Conservation (phyloP, 371 early-diverging fungal species). For the Mucor circinelloides region DNA sequence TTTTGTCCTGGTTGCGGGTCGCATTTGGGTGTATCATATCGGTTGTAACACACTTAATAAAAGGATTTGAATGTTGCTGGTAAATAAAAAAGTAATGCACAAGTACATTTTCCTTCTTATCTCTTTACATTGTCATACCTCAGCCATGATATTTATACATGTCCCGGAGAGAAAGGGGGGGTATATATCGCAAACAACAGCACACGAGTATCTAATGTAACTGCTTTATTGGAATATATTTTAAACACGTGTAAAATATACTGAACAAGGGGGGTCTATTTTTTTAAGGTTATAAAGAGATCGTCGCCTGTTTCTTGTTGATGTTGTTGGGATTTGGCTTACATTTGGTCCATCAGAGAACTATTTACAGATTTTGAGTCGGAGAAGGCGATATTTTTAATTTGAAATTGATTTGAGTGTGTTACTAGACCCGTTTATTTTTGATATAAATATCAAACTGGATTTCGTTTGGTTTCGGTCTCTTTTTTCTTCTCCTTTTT, state of each 20-base stretch:
- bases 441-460: background rate
- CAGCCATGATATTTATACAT: background rate
- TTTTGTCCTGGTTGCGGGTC: slow-evolving; percentile 46
- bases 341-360: background rate
- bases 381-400: background rate
- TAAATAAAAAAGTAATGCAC: background rate
- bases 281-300: background rate
- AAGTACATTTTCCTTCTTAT: background rate
- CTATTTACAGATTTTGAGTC: background rate
- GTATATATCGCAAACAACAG: background rate
- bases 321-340: background rate
- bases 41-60: slow-evolving; percentile 12
- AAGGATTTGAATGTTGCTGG: background rate
- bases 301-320: background rate
- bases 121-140: background rate
- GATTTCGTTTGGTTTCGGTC: background rate
- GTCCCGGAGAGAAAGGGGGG: background rate
- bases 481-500: background rate
- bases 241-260: background rate
- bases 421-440: background rate
- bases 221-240: background rate
- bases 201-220: background rate
- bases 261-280: background rate
- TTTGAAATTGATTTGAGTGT: background rate
- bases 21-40: slow-evolving; percentile 28